phyloP scores from a whole-genome alignment of 306 rosid genomes.

The Rubus parviflorus region DNA sequence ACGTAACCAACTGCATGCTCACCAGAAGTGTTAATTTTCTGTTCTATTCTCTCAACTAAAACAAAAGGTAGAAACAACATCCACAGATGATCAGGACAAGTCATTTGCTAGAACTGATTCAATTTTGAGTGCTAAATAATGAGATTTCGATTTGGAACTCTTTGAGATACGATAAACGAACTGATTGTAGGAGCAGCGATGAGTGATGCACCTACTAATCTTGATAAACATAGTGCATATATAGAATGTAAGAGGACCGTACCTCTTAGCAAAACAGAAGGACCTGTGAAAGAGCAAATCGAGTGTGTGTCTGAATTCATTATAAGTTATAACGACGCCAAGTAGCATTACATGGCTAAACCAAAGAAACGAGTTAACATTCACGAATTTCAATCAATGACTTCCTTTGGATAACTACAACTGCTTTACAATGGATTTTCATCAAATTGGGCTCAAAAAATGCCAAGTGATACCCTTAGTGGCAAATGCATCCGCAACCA shows the following conservation, averaged over 20 bases:
- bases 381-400: not conserved
- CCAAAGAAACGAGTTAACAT: not conserved
- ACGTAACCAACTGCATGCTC: not conserved
- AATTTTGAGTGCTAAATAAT: not conserved
- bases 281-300: not conserved
- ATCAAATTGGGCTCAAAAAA: conserved; percentile 8
- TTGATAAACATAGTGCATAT: not conserved
- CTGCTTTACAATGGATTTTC: not conserved
- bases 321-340: not conserved
- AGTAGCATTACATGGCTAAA: not conserved
- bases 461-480: not conserved
- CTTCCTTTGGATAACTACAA: not conserved
- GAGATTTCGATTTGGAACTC: not conserved
- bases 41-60: too few species aligned
- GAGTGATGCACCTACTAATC: too few species aligned
- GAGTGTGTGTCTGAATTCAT: not conserved
- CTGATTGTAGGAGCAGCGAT: not conserved
- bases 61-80: not conserved
- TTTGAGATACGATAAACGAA: not conserved
- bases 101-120: not conserved
- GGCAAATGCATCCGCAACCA: conserved; percentile 8
- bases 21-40: not conserved
- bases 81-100: not conserved
- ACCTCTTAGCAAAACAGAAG: too few species aligned
- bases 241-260: too few species aligned